Evolutionary conservation across 176 grass and related monocot species (phyloP).

Genomic region (Musa acuminata): DNA sequence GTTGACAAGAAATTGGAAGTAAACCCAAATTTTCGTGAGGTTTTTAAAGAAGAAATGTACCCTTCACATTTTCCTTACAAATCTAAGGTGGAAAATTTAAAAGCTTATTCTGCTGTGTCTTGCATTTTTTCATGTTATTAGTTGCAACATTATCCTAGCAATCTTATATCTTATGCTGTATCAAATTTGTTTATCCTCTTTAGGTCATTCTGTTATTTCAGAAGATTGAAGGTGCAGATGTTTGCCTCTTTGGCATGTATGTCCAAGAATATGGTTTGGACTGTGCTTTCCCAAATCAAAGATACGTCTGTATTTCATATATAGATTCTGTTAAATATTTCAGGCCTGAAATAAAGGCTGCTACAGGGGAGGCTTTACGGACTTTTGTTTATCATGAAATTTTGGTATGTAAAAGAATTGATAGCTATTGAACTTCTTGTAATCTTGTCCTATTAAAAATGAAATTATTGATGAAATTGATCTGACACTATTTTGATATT

Average conservation of each 20-base stretch:
- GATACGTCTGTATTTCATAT: slow-evolving; percentile 83
- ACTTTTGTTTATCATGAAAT: slow-evolving; percentile 95
- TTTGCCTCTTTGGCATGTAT: slow-evolving; percentile 99
- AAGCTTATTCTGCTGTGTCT: slow-evolving; percentile 4
- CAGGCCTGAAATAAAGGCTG: slow-evolving; percentile 72
- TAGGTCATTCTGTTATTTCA: slow-evolving; percentile 94
- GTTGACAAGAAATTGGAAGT: slow-evolving; percentile 59
- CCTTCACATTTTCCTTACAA: slow-evolving; percentile 78
- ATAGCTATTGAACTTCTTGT: slow-evolving; percentile 4
- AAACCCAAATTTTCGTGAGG: slow-evolving; percentile 47
- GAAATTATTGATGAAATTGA: neutral
- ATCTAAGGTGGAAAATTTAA: slow-evolving; percentile 52
- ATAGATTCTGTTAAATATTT: slow-evolving; percentile 98
- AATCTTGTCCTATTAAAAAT: neutral
- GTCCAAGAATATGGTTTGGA: slow-evolving; percentile 89
- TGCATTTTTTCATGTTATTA: neutral
- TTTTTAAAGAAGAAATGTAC: slow-evolving; percentile 75
- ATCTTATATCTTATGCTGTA: neutral
- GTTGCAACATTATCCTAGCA: neutral
- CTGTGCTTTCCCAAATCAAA: slow-evolving; percentile 66
- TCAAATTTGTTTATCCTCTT: slow-evolving; percentile 23
- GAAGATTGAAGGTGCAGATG: slow-evolving; percentile 77
- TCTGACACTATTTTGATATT: slow-evolving; percentile 3
- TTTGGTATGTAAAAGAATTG: slow-evolving; percentile 44
- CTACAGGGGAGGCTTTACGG: slow-evolving; percentile 75